phyloP scores from a whole-genome alignment of 2,329 filamentous ascomycete species.

The Fusarium sp. region DNA sequence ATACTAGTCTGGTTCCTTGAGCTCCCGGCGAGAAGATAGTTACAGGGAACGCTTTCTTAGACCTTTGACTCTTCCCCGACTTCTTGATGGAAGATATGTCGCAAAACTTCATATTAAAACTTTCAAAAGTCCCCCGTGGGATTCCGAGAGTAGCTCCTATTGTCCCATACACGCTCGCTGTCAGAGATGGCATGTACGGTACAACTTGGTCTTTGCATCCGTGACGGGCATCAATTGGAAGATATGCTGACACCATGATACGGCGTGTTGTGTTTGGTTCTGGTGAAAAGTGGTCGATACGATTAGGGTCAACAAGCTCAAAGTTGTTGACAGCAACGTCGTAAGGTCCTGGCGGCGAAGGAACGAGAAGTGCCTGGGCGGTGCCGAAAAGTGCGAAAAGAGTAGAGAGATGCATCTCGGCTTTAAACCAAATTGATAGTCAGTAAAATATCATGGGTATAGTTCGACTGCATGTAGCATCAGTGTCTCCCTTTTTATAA shows the following conservation, averaged over 20 bases:
- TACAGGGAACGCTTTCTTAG: slow-evolving; percentile 8
- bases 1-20: slow-evolving; percentile 56
- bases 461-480: neutral
- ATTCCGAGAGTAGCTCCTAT: neutral
- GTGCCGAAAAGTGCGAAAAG: neutral
- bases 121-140: neutral
- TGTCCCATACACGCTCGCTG: neutral
- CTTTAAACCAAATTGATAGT: rapidly evolving
- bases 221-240: slow-evolving; percentile 17
- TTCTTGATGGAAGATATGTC: slow-evolving; percentile 20
- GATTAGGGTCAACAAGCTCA: slow-evolving; percentile 15
- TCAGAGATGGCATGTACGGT: neutral
- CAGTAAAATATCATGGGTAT: no score
- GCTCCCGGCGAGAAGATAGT: slow-evolving; percentile 59
- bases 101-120: slow-evolving; percentile 26
- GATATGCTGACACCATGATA: slow-evolving; percentile 28
- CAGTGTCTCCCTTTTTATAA: neutral
- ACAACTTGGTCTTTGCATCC: neutral
- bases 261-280: slow-evolving; percentile 11
- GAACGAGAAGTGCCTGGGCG: slow-evolving; percentile 6
- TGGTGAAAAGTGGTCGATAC: slow-evolving; percentile 19
- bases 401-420: neutral
- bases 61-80: neutral
- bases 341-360: slow-evolving; percentile 5
- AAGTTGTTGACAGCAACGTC: slow-evolving; percentile 10